These are phyloP conservation scores for Aspergillus bertholletiae DNA, from an alignment of 495 filamentous ascomycete species.

Conservation along the genomic window DNA sequence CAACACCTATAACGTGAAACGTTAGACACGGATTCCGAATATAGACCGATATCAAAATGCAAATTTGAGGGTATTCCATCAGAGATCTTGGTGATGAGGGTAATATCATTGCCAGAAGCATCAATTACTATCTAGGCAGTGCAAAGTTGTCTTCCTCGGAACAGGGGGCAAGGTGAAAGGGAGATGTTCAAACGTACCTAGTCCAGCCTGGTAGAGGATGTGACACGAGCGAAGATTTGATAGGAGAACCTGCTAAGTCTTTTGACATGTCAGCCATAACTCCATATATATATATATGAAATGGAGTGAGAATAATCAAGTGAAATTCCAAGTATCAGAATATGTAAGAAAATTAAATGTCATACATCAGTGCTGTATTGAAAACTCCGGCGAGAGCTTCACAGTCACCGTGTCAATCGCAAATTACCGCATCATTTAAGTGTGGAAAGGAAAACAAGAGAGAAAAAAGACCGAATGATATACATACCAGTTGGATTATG, in stretches of 20 bases:
- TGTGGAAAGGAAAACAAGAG: background rate
- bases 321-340: slow-evolving; percentile 60
- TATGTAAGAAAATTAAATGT: slow-evolving; percentile 98
- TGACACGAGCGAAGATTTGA: background rate
- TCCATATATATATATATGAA: background rate
- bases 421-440: slow-evolving; percentile 93
- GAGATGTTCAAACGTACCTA: slow-evolving; percentile 17
- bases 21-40: slow-evolving; percentile 28
- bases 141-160: slow-evolving; percentile 70
- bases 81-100: slow-evolving; percentile 82
- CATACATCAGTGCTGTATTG: slow-evolving; percentile 68
- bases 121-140: slow-evolving; percentile 85
- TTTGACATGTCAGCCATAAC: slow-evolving; percentile 26
- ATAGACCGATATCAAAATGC: slow-evolving; percentile 14
- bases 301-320: slow-evolving; percentile 13
- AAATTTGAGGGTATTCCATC: slow-evolving; percentile 50
- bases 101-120: slow-evolving; percentile 64
- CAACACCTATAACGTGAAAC: slow-evolving; percentile 5
- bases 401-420: slow-evolving; percentile 83
- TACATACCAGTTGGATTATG: slow-evolving; percentile 25
- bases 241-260: slow-evolving; percentile 14
- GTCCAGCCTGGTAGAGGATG: background rate
- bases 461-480: background rate
- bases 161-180: slow-evolving; percentile 12
- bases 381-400: slow-evolving; percentile 84